Percentiles rank a stretch among this genome's conserved stretches.
Conservation (phyloP, 371 early-diverging fungal genomes). For the Saksenaea vasiformis region DNA sequence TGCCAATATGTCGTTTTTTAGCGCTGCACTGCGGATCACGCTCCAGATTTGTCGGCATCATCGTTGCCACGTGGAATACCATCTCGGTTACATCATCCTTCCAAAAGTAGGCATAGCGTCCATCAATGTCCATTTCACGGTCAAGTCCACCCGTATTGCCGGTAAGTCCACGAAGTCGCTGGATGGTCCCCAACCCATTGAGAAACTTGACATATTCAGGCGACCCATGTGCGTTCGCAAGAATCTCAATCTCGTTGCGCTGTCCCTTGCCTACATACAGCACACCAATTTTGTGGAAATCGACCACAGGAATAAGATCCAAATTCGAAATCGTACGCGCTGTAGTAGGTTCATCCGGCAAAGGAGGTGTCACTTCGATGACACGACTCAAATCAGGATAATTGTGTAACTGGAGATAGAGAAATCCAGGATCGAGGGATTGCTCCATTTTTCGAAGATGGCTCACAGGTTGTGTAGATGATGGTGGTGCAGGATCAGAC, state of each 20-base stretch:
- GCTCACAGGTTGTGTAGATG: slow-evolving; percentile 1
- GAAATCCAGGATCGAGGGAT: slow-evolving; percentile 63
- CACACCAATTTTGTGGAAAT: slow-evolving; percentile 95
- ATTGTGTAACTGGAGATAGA: slow-evolving; percentile 65
- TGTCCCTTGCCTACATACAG: slow-evolving; percentile 89
- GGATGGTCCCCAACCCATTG: slow-evolving; percentile 75
- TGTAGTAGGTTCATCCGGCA: slow-evolving; percentile 80
- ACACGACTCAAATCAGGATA: slow-evolving; percentile 69
- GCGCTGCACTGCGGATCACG: slow-evolving; percentile 74
- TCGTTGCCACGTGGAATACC: slow-evolving; percentile 89
- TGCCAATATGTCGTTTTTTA: slow-evolving; percentile 96
- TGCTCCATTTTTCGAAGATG: slow-evolving; percentile 48
- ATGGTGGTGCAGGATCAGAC: slow-evolving; percentile 22
- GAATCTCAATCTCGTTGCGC: slow-evolving; percentile 79
- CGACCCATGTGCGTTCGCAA: slow-evolving; percentile 85
- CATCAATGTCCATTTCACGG: slow-evolving; percentile 81
- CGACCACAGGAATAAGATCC: slow-evolving; percentile 88
- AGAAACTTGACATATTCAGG: slow-evolving; percentile 82
- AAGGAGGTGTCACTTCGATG: slow-evolving; percentile 61
- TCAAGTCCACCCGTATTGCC: slow-evolving; percentile 91
- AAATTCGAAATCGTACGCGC: slow-evolving; percentile 77
- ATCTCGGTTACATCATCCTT: slow-evolving; percentile 86
- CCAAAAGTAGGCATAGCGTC: slow-evolving; percentile 82
- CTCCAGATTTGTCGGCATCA: slow-evolving; percentile 86
- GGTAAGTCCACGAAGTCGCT: slow-evolving; percentile 57